These are phyloP conservation scores for Sarocladium brachiariae DNA, from an alignment of 2,329 filamentous ascomycete species.

Conservation along the genomic window DNA sequence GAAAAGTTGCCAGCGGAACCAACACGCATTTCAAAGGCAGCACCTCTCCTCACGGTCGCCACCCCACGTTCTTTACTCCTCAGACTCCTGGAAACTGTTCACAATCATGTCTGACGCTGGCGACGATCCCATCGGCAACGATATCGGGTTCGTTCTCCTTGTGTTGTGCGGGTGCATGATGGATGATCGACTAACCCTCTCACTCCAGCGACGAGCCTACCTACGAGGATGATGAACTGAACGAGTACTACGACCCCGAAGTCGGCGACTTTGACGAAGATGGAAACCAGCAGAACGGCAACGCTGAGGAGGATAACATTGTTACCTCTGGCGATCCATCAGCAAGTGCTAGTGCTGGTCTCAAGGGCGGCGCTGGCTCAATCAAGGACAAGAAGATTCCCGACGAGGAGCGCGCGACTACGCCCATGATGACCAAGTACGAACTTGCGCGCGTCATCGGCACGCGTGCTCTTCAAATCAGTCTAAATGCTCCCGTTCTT, in stretches of 20 bases:
- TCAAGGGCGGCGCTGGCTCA: constrained; percentile 47
- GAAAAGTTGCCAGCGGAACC: background rate
- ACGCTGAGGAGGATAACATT: constrained; percentile 49
- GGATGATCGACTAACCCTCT: constrained; percentile 11
- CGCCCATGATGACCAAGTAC: constrained; percentile 99
- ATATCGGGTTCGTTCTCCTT: constrained; percentile 43
- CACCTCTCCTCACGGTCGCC: background rate
- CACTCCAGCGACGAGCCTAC: constrained; percentile 58
- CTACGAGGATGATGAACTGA: constrained; percentile 63
- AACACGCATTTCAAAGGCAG: background rate
- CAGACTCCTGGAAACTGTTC: background rate
- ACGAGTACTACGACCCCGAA: constrained; percentile 49
- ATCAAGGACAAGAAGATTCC: constrained; percentile 82
- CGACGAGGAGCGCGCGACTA: constrained; percentile 81
- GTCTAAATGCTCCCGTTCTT: constrained; percentile 95
- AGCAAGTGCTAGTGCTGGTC: constrained; percentile 45
- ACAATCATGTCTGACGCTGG: constrained; percentile 66
- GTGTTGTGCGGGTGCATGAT: constrained; percentile 11
- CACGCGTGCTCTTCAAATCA: constrained; percentile 90
- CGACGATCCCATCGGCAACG: constrained; percentile 49
- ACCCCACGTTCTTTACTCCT: constrained; percentile 2
- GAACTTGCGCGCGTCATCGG: constrained; percentile 90
- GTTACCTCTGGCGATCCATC: constrained; percentile 56
- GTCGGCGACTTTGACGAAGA: constrained; percentile 49
- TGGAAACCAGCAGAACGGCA: constrained; percentile 43